phyloP scores from a whole-genome alignment of 768 basidiomycete species.

The Amanita rubescens region DNA sequence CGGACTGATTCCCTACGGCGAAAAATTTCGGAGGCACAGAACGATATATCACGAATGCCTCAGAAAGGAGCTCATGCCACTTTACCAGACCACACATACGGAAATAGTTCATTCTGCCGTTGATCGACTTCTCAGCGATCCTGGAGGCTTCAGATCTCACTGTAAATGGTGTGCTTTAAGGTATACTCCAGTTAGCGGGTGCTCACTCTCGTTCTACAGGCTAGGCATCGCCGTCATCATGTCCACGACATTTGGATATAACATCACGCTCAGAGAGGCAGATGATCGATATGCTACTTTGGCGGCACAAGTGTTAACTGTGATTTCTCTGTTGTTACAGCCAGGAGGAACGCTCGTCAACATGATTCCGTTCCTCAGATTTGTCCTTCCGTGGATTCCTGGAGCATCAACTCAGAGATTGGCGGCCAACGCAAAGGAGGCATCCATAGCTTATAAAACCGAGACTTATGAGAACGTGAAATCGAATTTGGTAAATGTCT shows the following conservation, averaged over 20 bases:
- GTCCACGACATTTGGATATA: conserved; percentile 28
- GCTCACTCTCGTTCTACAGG: conserved; percentile 14
- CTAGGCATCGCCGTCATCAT: conserved; percentile 27
- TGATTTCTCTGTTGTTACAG: background rate
- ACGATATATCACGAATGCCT: background rate
- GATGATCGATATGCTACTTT: conserved; percentile 17
- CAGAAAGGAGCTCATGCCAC: background rate
- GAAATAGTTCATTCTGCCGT: background rate
- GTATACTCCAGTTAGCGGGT: background rate
- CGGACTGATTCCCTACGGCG: conserved; percentile 5
- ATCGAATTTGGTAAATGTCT: background rate
- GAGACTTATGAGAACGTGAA: background rate
- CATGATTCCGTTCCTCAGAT: conserved; percentile 24
- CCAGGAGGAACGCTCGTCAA: conserved; percentile 20
- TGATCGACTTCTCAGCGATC: background rate
- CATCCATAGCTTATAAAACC: background rate
- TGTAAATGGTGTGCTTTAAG: background rate
- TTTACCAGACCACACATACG: background rate
- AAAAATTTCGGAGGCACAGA: background rate
- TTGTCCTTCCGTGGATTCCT: conserved; percentile 39
- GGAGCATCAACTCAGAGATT: conserved; percentile 22
- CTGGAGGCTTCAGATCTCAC: background rate
- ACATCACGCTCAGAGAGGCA: conserved; percentile 11
- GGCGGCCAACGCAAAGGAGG: background rate
- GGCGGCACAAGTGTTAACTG: conserved; percentile 13